Percentiles rank a stretch among this genome's conserved stretches.
phyloP scores from a whole-genome alignment of 306 rosid species.

The Cyclanthera cordifolia region DNA sequence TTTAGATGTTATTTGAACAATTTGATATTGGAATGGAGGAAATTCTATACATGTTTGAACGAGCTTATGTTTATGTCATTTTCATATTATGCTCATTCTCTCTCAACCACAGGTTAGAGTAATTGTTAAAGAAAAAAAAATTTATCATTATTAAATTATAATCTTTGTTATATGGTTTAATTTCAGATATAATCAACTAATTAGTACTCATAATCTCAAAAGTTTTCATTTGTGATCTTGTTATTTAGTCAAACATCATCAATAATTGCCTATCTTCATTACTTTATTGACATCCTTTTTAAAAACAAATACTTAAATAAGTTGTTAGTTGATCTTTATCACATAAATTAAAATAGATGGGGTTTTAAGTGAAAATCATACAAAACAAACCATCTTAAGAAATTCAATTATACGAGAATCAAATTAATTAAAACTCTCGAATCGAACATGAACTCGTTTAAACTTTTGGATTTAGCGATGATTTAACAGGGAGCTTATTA shows the following conservation, averaged over 20 bases:
- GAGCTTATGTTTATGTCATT: not conserved
- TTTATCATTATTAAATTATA: too few relatives aligned
- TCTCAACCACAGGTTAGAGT: not conserved
- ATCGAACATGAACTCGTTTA: too few relatives aligned
- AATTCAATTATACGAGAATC: not conserved
- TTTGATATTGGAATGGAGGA: too few relatives aligned
- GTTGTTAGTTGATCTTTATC: not conserved
- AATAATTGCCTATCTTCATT: not conserved
- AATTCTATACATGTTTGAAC: not conserved
- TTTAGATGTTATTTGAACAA: too few relatives aligned
- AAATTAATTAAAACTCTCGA: too few relatives aligned
- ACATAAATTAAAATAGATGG: too few relatives aligned
- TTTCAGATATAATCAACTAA: too few relatives aligned
- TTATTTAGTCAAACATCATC: not conserved
- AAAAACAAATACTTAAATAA: too few relatives aligned
- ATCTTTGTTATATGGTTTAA: not conserved
- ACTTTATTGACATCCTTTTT: too few relatives aligned
- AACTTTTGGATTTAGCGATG: not conserved
- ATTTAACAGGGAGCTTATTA: not conserved
- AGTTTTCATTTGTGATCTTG: not conserved
- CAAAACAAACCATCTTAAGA: not conserved
- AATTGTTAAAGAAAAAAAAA: not conserved
- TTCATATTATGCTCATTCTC: not conserved
- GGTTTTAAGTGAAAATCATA: not conserved
- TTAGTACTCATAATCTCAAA: not conserved